Conservation (phyloP, 1,284 basidiomycete genomes). For the Thelephora terrestris region DNA sequence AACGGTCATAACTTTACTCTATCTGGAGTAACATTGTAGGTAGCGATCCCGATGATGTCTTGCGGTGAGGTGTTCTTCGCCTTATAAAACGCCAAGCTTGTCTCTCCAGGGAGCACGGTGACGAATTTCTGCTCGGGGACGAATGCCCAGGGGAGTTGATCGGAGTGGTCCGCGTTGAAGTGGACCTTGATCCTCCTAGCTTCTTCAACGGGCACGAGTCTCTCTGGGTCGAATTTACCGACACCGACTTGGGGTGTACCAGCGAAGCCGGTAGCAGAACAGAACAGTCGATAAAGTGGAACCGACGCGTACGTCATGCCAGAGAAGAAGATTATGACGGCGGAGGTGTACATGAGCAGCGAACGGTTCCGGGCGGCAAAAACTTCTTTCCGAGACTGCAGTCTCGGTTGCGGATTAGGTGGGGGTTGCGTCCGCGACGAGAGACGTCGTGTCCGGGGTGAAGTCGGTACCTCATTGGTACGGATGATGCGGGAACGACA, state of each 20-base stretch:
- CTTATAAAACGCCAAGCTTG: slow-evolving; percentile 93
- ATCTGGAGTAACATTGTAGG: slow-evolving; percentile 94
- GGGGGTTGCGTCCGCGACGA: slow-evolving; percentile 10
- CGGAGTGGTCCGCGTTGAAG: slow-evolving; percentile 89
- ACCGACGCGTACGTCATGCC: slow-evolving; percentile 95
- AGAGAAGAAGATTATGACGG: slow-evolving; percentile 39
- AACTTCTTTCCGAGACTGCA: slow-evolving; percentile 21
- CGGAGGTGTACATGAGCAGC: slow-evolving; percentile 72
- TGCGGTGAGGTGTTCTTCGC: slow-evolving; percentile 80
- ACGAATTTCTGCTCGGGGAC: slow-evolving; percentile 87
- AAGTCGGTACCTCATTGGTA: no score
- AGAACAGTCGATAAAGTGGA: slow-evolving; percentile 95
- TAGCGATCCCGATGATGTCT: slow-evolving; percentile 97
- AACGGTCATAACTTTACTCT: slow-evolving; percentile 43
- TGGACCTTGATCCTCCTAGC: slow-evolving; percentile 81
- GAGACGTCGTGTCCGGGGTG: not conserved
- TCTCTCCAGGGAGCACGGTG: slow-evolving; percentile 90
- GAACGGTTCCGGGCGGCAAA: slow-evolving; percentile 54
- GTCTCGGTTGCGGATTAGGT: slow-evolving; percentile 11
- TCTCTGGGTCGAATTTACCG: slow-evolving; percentile 70
- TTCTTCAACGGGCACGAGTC: slow-evolving; percentile 67
- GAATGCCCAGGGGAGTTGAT: slow-evolving; percentile 91
- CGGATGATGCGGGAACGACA: no score
- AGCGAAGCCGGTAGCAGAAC: slow-evolving; percentile 93
- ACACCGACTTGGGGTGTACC: slow-evolving; percentile 89